Percentiles rank a stretch among this genome's conserved stretches.
These are phyloP conservation scores for Alternaria brassicicola DNA, from an alignment of 2,329 filamentous ascomycete species.

Conservation along the genomic window DNA sequence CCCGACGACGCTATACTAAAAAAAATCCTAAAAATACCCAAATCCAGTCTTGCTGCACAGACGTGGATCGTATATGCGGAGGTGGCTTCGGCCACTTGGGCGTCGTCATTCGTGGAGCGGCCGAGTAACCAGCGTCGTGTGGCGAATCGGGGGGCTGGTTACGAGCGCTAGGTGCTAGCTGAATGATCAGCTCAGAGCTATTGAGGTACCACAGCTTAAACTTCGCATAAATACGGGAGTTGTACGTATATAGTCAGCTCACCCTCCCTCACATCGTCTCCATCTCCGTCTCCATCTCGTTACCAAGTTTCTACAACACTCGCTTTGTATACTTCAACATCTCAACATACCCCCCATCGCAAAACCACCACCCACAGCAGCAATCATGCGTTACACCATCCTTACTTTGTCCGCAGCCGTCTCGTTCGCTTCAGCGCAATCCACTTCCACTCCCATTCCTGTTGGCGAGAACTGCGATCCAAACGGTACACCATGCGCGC, in stretches of 20 bases:
- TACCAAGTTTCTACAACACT: not conserved
- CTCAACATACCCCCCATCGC: not conserved
- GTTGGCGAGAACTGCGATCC: conserved; percentile 20
- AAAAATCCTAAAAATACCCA: not conserved
- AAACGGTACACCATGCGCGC: conserved; percentile 18
- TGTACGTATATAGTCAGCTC: not conserved
- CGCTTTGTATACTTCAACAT: not conserved
- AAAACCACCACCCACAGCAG: not conserved
- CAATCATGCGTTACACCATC: conserved; percentile 25
- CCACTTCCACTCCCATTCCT: conserved; percentile 11
- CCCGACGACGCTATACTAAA: not conserved
- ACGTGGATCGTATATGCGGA: not conserved
- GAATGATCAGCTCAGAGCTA: not conserved
- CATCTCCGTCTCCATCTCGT: not conserved
- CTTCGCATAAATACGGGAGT: not conserved
- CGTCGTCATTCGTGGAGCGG: not conserved
- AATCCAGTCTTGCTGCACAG: not conserved
- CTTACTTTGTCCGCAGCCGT: conserved; percentile 20
- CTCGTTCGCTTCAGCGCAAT: conserved; percentile 16
- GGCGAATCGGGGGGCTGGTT: conserved; percentile 1
- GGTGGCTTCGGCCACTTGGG: not conserved
- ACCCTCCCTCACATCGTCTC: no score
- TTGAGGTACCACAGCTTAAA: not conserved
- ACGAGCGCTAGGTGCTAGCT: not conserved
- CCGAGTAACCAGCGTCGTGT: not conserved